These are phyloP conservation scores for Blastocrithidia nonstop DNA, from an alignment of 208 protist genomes.

Conservation along the genomic window DNA sequence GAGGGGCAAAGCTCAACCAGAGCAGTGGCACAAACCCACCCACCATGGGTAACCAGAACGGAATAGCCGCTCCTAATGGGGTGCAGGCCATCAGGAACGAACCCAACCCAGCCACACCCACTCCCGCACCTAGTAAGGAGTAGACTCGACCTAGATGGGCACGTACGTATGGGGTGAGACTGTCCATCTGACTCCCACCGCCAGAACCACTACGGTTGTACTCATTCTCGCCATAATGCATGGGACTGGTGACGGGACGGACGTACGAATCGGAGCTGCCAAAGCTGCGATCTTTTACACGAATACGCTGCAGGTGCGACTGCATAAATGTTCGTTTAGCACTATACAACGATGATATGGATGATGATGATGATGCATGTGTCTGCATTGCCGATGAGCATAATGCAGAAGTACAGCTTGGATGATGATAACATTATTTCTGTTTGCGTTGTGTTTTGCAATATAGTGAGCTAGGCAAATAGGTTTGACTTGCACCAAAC, in stretches of 20 bases:
- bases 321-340: slow-evolving; percentile 4
- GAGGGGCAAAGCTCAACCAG: slow-evolving; percentile 69
- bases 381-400: background rate
- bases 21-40: slow-evolving; percentile 71
- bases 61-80: slow-evolving; percentile 42
- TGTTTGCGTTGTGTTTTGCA: slow-evolving; percentile 1
- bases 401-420: background rate
- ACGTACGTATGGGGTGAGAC: slow-evolving; percentile 65
- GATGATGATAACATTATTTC: background rate
- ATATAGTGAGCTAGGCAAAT: too few relatives aligned
- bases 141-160: slow-evolving; percentile 77
- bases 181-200: slow-evolving; percentile 40
- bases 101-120: slow-evolving; percentile 31
- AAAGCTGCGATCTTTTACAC: slow-evolving; percentile 17
- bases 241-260: slow-evolving; percentile 19
- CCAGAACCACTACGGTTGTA: slow-evolving; percentile 7
- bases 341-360: slow-evolving; percentile 3
- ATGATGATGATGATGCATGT: background rate
- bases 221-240: slow-evolving; percentile 17
- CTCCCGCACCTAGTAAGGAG: slow-evolving; percentile 37
- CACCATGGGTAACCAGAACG: slow-evolving; percentile 75
- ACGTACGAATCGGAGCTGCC: slow-evolving; percentile 20
- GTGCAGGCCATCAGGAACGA: slow-evolving; percentile 72
- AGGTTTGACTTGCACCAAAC: too few relatives aligned
- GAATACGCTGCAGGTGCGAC: slow-evolving; percentile 9